These are phyloP conservation scores for Phaseolus coccineus DNA, from an alignment of 331 rosid genomes.

Conservation along the genomic window DNA sequence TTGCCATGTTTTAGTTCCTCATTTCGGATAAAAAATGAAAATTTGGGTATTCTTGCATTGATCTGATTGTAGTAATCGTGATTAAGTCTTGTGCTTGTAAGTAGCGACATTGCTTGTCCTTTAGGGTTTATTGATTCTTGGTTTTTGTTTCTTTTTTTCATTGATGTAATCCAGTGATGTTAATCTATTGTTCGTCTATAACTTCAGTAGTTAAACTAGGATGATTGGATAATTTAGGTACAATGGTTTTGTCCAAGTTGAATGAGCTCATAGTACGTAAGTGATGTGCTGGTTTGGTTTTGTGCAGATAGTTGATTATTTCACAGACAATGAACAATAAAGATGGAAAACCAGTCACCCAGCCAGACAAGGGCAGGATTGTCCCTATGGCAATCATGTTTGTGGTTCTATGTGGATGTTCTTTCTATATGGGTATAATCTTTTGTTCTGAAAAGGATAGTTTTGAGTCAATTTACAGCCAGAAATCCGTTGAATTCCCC, in stretches of 20 bases:
- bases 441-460: slow-evolving; percentile 76
- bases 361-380: slow-evolving; percentile 65
- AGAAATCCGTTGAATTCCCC: slow-evolving; percentile 55
- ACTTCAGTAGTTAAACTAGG: not conserved
- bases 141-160: not conserved
- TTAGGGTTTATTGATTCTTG: slow-evolving; percentile 13
- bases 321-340: slow-evolving; percentile 71
- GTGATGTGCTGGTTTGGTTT: not conserved
- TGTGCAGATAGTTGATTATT: slow-evolving; percentile 55
- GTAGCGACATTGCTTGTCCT: not conserved
- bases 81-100: not conserved
- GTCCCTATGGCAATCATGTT: slow-evolving; percentile 67
- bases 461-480: slow-evolving; percentile 48
- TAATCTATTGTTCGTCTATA: not conserved
- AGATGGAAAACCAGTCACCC: slow-evolving; percentile 72
- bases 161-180: not conserved
- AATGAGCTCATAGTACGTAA: not conserved
- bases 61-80: slow-evolving; percentile 6
- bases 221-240: not conserved
- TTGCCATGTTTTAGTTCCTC: not conserved
- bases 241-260: not conserved
- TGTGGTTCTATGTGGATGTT: slow-evolving; percentile 78
- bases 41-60: slow-evolving; percentile 30
- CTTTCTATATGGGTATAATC: slow-evolving; percentile 94
- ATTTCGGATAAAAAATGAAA: slow-evolving; percentile 33